phyloP scores from a whole-genome alignment of 495 filamentous ascomycete species.

The Hypoxylon fragiforme region DNA sequence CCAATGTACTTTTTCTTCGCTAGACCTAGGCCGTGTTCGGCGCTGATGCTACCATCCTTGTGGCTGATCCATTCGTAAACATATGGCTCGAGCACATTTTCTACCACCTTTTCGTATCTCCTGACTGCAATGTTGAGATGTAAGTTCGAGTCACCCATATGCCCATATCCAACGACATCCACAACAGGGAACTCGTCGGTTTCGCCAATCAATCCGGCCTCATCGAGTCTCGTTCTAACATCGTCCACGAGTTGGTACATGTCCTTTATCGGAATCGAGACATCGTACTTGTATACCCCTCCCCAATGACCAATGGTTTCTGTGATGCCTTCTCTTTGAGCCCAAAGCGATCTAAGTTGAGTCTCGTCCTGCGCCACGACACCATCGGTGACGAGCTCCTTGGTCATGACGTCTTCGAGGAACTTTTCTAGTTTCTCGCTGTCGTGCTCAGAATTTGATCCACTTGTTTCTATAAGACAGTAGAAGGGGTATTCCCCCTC shows the following conservation, averaged over 20 bases:
- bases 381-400: conserved; percentile 82
- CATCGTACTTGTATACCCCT: conserved; percentile 97
- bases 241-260: conserved; percentile 90
- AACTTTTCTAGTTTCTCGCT: conserved; percentile 81
- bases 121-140: conserved; percentile 87
- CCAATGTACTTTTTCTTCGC: conserved; percentile 94
- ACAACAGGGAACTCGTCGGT: conserved; percentile 78
- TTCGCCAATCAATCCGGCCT: conserved; percentile 76
- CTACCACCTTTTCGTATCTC: conserved; percentile 83
- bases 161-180: conserved; percentile 91
- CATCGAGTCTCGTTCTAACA: conserved; percentile 66
- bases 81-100: conserved; percentile 88
- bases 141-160: conserved; percentile 96
- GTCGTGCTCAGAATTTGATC: conserved; percentile 92
- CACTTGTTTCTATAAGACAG: conserved; percentile 93
- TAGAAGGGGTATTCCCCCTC: conserved; percentile 89
- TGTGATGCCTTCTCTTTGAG: conserved; percentile 90
- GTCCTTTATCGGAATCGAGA: conserved; percentile 88
- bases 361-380: conserved; percentile 91
- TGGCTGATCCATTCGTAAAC: conserved; percentile 95
- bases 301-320: conserved; percentile 88
- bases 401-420: conserved; percentile 86
- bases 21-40: conserved; percentile 91
- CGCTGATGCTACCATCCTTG: conserved; percentile 87
- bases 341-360: conserved; percentile 82